Base-by-base conservation (phyloP, 306 rosid species). In the Fragaria ananassa region DNA sequence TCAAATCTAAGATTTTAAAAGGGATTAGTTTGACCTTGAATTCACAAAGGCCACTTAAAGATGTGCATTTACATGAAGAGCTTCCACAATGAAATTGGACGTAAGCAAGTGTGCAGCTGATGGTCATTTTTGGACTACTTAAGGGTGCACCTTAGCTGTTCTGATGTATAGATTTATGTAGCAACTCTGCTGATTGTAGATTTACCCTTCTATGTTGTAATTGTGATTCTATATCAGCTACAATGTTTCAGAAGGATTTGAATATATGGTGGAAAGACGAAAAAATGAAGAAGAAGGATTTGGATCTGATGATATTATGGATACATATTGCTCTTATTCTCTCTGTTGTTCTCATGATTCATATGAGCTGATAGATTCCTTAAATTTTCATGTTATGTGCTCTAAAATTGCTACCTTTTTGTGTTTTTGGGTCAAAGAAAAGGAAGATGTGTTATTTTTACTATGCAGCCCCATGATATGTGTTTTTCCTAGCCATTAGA, bases 21-120 rank as follows among this genome's bases (percentile, higher is more conserved):
- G 35, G 29, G 76, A 73, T 47, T 60, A 81, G 61, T 77, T 78
- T 80, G 81, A 79, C 63, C 74, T 78, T 37, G 76, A n/a, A 68
- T 74, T 57, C 62, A 61, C 76, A 69, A 74, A 77, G 67, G 65
- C 72, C 7, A 42, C 63, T 56, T 31, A 56, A 64, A 64, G 80
- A 76, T 35, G 77, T 77, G 83, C 79, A 39, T 46, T 57, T 45
- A 41, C 47, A 69, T 70, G 71, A 63, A 58, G 68, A 5, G 19
- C 44, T 78, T 82, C 25, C 46, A 39, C 68, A 68, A 47, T 41
- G 58, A 82, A 51, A 74, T 77, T 23, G 61, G 69, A 47, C 37
- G 78, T 69, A 72, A 45, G 69, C 18, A 39, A 80, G 42, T 37
- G 51, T 34, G 75, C 74, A 3, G 19, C 44, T 60, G 54, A 50